Conservation (phyloP, 2,329 filamentous ascomycete species). For the Botrytis medusae region DNA sequence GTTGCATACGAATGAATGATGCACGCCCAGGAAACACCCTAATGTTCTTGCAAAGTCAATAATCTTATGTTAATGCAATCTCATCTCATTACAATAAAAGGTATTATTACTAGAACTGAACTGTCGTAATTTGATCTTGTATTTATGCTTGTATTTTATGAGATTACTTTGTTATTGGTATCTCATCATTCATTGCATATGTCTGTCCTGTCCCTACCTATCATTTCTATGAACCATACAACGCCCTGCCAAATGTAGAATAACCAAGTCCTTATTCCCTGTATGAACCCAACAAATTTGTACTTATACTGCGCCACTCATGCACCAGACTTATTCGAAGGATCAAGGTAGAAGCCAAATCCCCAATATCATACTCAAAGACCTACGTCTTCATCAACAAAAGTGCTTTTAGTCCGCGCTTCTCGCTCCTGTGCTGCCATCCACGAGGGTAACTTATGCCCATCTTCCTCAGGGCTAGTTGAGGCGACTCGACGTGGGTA, state of each 20-base stretch:
- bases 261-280: neutral
- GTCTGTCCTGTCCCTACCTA: neutral
- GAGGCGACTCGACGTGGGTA: slow-evolving; percentile 32
- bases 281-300: neutral
- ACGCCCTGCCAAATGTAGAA: slow-evolving; percentile 6
- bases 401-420: slow-evolving; percentile 38
- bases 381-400: slow-evolving; percentile 38
- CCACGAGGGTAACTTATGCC: slow-evolving; percentile 38
- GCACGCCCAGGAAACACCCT: too few species aligned
- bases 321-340: neutral
- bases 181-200: neutral
- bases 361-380: slow-evolving; percentile 19
- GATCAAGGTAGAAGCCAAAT: neutral
- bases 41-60: neutral
- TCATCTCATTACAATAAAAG: neutral
- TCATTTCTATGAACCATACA: neutral
- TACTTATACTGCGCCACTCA: neutral
- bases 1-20: neutral
- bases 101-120: neutral
- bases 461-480: slow-evolving; percentile 39
- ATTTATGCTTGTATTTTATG: slow-evolving; percentile 7
- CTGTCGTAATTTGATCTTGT: neutral
- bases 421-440: slow-evolving; percentile 41
- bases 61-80: neutral
- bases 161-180: neutral